Evolutionary conservation across 1,284 basidiomycete genomes (phyloP), one percentile per base, ranked within the genome.

Genomic region (Bondarzewia mesenterica): DNA sequence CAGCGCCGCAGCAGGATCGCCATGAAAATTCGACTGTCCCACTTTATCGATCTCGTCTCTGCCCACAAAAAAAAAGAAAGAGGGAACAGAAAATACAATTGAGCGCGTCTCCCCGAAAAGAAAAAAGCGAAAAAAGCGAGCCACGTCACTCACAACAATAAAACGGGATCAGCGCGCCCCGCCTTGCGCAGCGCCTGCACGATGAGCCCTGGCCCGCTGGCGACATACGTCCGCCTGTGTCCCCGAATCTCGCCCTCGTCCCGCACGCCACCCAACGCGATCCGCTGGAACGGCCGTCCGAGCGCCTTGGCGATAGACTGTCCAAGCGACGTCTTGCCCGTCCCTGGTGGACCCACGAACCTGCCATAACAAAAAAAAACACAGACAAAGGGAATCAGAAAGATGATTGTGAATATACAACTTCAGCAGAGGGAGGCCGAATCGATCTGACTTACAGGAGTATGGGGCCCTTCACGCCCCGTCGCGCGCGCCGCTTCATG

Each of bases 201-300:
- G 37, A 94, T 87, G 56, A 89, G 71, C 3, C 93, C 90, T 1
- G 92, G 88, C 2, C 88, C 86, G 48, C 86, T 85, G 7, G 89
- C 89, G 21, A 93, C 89, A 57, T 93, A 94, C n/a, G 92, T 95
- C 51, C 93, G 73, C 48, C 92, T 72, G 57, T 94, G 92, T 14
- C 91, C 91, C 51, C 84, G 79, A 58, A 94, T 93, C 66, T 94
- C 92, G 4, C 89, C 91, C 54, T 94, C 92, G 57, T 95, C 92
- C 7, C 89, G 79, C 10, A 95, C 84, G 47, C 92, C 92, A 36
- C 93, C 92, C 1, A 95, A 77, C n/a, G 89, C 89, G 60, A 95
- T 92, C 32, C 93, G 80, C 65, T 93, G 90, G 77, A 94, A 95
- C 1, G 93, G 89, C 50, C 91, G 71, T 48, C 78, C 74, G 15